Evolutionary conservation across 1,284 basidiomycete genomes (phyloP), one percentile per base, ranked within the genome.

Genomic region (Pterulicium gracile): DNA sequence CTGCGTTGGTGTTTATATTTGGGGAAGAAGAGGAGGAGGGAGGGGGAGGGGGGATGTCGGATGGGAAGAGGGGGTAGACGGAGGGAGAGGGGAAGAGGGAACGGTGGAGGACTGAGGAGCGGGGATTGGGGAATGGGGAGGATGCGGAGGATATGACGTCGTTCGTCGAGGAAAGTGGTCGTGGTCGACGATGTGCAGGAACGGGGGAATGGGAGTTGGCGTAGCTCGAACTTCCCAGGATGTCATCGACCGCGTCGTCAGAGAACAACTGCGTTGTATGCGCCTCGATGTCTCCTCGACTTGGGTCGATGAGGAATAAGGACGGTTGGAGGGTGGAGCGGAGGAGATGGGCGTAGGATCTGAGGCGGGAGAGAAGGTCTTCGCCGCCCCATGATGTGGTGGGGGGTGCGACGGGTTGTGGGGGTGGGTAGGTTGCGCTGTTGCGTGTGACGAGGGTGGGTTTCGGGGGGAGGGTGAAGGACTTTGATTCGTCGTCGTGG

Each of bases 401-500:
- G 12, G 58, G 58, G 23, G 66, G 60, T 40, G 61, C 50, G 43
- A 74, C 66, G 10, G 73, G 69, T 3, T 79, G 73, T 20, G 81
- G 80, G 20, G 83, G 83, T 55, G 86, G 86, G 4, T 78, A 66
- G 15, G 68, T 72, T 1, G 73, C 60, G 55, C 50, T 64, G 35
- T 55, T 58, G 17, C 56, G 55, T 15, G 59, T 61, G 43, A 50
- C 52, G 47, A 53, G 54, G 13, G 63, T 57, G 39, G 56, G 20
- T 43, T 43, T 21, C n/a, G 58, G 44, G 55, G 59, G 34, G 43
- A 75, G 62, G 19, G 74, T 75, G 62, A 82, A 77, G 4, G 89
- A 91, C 23, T 75, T 77, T 0, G 90, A 92, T 61, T 96, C 93
- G 54, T 98, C 94, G 58, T 98, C 95, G 60, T 98, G 95, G 61